Base-by-base conservation (phyloP, 2,329 filamentous ascomycete species). In the Chaetothyriales sp. region DNA sequence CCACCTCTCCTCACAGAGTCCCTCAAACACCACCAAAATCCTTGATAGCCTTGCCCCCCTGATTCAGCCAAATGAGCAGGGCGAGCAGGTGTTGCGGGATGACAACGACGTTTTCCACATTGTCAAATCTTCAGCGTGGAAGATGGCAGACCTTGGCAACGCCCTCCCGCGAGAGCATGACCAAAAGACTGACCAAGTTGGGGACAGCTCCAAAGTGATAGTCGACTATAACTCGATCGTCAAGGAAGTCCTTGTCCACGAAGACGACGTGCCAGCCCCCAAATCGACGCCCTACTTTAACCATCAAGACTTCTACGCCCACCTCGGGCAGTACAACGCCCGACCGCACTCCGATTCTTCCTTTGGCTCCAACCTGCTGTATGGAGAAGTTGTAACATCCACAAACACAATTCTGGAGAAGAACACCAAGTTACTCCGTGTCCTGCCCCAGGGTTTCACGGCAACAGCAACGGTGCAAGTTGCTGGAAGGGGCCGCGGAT, bases 401-500 rank as follows among this genome's bases (percentile, higher is more conserved):
- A 98, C 92, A 25, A 95, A 90, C 67, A 95, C 89, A 0, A 73
- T 96, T 4, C 75, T 95, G 5, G 92, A 96, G 62, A 95, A 92
- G 83, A 98, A 98, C 63, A 78, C 80, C 0, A 79, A 80, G 26
- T 71, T 95, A 20, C 78, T 95, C 36, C 77, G 81, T 4, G 79
- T 76, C 44, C 74, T 96, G 0, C 86, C 89, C 0, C 81, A 78
- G 0, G 92, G 92, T n/a, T 88, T 95, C 64, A 94, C 89, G 0
- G 74, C 86, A 9, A 83, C 84, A 0, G 90, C 92, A 1, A 92
- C 88, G 0, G 87, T 84, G 0, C 90, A 96, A 65, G 74, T 95
- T 5, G 86, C 89, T 0, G 92, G 83, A 6, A 81, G 92, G 39
- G 92, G 92, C 6, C 83, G 92, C 8, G 92, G 92, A 3, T 81